A percentile compares a stretch with the other conserved stretches of the same genome.
Evolutionary conservation across 108 stramenopile species (phyloP).

Genomic region (Nannochloropsis oceanica): DNA sequence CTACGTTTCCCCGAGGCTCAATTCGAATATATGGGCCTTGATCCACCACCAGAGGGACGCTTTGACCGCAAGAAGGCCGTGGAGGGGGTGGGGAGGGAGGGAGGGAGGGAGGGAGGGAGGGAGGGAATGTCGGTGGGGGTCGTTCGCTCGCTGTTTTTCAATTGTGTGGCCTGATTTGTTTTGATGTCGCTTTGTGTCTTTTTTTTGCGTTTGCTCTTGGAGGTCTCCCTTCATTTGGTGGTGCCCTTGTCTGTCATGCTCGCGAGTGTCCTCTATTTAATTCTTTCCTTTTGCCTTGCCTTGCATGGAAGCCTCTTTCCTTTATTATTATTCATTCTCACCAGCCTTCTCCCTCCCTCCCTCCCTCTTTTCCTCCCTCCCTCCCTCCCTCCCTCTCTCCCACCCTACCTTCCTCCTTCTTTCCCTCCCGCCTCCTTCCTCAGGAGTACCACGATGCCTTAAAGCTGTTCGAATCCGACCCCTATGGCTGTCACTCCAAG

Average conservation of each 20-base stretch:
- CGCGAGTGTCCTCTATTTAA: too few species aligned
- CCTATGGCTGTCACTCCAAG: constrained; percentile 69
- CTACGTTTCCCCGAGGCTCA: constrained; percentile 56
- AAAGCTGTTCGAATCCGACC: constrained; percentile 65
- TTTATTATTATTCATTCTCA: background rate
- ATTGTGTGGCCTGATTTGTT: too few species aligned
- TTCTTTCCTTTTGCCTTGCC: too few species aligned
- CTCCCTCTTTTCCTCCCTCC: background rate
- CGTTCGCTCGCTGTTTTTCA: too few species aligned
- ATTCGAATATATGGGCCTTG: constrained; percentile 66
- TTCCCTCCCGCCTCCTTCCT: background rate
- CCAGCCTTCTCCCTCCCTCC: background rate
- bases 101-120: background rate
- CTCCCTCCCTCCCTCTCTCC: background rate
- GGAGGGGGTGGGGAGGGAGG: background rate
- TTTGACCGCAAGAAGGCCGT: constrained; percentile 26
- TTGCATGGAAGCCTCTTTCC: background rate
- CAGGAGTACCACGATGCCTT: constrained; percentile 55
- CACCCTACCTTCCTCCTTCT: background rate
- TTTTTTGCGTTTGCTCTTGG: too few species aligned
- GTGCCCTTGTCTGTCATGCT: too few species aligned
- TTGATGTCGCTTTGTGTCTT: too few species aligned
- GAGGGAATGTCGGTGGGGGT: background rate
- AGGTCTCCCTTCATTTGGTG: too few species aligned
- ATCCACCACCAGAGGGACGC: constrained; percentile 37